phyloP scores from a whole-genome alignment of 768 basidiomycete genomes.

The Clathrus columnatus region DNA sequence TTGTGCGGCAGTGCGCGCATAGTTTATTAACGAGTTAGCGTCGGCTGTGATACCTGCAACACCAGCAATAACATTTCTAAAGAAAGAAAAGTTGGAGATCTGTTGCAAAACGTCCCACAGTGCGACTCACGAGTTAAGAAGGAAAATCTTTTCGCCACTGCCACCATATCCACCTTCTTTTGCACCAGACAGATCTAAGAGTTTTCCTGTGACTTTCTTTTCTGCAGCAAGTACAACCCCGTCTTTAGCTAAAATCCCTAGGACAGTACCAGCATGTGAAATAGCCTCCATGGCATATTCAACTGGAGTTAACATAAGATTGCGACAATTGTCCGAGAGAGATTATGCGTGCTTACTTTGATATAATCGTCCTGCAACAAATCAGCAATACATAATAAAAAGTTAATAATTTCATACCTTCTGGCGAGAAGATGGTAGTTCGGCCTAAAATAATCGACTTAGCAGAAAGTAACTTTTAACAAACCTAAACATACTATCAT shows the following conservation, averaged over 20 bases:
- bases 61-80: constrained; percentile 88
- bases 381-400: constrained; percentile 1
- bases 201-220: constrained; percentile 97
- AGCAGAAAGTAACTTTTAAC: constrained; percentile 10
- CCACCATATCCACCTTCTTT: constrained; percentile 90
- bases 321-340: constrained; percentile 5
- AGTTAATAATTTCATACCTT: constrained; percentile 46
- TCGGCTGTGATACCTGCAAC: constrained; percentile 96
- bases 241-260: constrained; percentile 86
- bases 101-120: background rate
- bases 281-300: constrained; percentile 99
- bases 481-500: constrained; percentile 68
- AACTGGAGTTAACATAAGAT: constrained; percentile 40
- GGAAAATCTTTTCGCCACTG: constrained; percentile 96
- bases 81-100: constrained; percentile 3
- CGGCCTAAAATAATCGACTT: constrained; percentile 47
- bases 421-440: constrained; percentile 98
- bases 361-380: constrained; percentile 76
- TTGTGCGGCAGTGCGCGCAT: constrained; percentile 85
- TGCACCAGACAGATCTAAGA: constrained; percentile 79
- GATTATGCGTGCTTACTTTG: constrained; percentile 60
- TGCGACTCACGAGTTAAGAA: constrained; percentile 73
- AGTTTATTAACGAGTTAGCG: constrained; percentile 95
- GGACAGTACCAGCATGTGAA: constrained; percentile 88
- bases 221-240: constrained; percentile 90